phyloP scores from a whole-genome alignment of 495 filamentous ascomycete genomes.

The Hypoxylon perforatum region DNA sequence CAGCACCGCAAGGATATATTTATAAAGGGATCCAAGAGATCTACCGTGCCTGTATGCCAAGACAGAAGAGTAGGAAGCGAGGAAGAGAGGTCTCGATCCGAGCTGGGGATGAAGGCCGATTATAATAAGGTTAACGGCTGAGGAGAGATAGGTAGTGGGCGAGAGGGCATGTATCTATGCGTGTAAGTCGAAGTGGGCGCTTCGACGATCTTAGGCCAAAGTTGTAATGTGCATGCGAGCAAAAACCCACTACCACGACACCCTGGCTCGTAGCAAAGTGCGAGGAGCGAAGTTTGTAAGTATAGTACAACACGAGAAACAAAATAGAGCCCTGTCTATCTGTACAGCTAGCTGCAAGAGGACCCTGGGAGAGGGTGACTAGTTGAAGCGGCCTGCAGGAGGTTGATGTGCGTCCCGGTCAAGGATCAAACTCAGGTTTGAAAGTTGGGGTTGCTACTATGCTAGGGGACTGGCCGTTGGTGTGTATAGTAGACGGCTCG shows the following conservation, averaged over 20 bases:
- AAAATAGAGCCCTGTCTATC: slow-evolving; percentile 11
- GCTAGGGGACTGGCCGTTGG: slow-evolving; percentile 13
- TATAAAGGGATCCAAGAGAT: slow-evolving; percentile 39
- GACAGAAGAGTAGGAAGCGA: slow-evolving; percentile 31
- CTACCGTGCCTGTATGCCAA: slow-evolving; percentile 46
- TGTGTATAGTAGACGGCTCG: slow-evolving; percentile 15
- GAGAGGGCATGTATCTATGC: slow-evolving; percentile 12
- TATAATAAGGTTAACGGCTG: slow-evolving; percentile 32
- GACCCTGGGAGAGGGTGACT: slow-evolving; percentile 38
- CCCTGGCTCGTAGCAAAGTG: slow-evolving; percentile 32
- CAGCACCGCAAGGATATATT: slow-evolving; percentile 15
- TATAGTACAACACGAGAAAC: slow-evolving; percentile 25
- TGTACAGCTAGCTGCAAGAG: slow-evolving; percentile 36
- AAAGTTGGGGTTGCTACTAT: slow-evolving; percentile 23
- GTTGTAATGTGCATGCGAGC: slow-evolving; percentile 44
- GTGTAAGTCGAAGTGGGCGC: slow-evolving; percentile 8
- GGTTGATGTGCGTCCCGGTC: slow-evolving; percentile 35
- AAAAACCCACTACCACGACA: slow-evolving; percentile 37
- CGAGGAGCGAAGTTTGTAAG: slow-evolving; percentile 21
- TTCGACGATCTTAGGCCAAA: slow-evolving; percentile 42
- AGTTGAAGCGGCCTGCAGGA: slow-evolving; percentile 40
- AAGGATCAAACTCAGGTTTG: slow-evolving; percentile 40
- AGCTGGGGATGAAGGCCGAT: slow-evolving; percentile 34
- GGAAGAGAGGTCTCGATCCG: slow-evolving; percentile 16
- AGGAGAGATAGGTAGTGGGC: slow-evolving; percentile 22